Conservation (phyloP, 306 rosid species). For the Dalbergia oliveri region DNA sequence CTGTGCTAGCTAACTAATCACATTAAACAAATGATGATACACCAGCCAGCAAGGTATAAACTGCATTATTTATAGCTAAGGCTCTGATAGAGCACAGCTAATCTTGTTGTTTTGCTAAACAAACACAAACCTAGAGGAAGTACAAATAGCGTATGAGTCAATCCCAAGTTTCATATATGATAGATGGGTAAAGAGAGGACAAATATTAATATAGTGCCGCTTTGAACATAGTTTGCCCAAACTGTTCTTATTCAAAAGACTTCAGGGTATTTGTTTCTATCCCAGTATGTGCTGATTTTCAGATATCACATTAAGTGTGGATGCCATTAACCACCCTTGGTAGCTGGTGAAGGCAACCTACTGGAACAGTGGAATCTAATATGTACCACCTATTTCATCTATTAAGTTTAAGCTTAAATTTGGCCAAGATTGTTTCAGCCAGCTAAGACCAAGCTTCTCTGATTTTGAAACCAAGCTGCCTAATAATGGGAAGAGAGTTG, state of each 20-base stretch:
- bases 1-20: constrained; percentile 7
- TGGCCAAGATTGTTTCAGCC: background rate
- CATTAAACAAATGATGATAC: background rate
- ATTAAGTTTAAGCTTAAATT: background rate
- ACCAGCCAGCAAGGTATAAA: constrained; percentile 9
- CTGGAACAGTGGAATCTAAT: background rate
- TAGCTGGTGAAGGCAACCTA: background rate
- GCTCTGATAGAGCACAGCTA: background rate
- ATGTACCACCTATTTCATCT: background rate
- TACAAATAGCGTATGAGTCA: background rate
- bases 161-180: background rate
- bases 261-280: too few relatives aligned
- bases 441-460: constrained; percentile 4
- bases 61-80: background rate
- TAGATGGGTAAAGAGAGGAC: background rate
- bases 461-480: constrained; percentile 14
- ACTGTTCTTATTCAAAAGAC: background rate
- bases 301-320: too few relatives aligned
- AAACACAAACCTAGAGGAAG: constrained; percentile 11
- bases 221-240: background rate
- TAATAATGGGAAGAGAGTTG: background rate
- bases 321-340: background rate
- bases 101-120: constrained; percentile 6
- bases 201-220: background rate
- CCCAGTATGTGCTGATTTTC: too few relatives aligned